phyloP scores from a whole-genome alignment of 306 rosid genomes.

The Corylus avellana region DNA sequence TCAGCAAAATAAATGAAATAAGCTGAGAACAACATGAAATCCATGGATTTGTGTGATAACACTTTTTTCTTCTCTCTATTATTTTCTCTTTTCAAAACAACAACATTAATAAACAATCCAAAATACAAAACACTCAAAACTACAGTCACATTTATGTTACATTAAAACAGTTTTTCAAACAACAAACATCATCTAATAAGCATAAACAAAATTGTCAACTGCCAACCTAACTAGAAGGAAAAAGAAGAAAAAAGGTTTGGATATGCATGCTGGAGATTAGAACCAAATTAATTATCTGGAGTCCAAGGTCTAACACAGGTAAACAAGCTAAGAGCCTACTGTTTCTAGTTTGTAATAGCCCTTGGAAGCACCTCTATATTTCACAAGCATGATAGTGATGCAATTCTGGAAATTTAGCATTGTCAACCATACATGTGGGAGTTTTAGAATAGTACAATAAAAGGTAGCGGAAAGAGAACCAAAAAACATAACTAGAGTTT shows the following conservation, averaged over 20 bases:
- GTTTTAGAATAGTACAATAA: background rate
- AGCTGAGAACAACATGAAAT: no score
- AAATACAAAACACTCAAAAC: no score
- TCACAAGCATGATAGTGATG: background rate
- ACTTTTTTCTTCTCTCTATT: no score
- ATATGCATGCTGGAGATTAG: background rate
- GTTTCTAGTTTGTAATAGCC: background rate
- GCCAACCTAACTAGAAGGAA: background rate
- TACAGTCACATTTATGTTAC: no score
- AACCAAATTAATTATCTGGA: background rate
- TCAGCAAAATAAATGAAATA: background rate
- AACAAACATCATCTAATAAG: no score
- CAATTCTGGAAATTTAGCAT: background rate
- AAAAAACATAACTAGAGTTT: conserved; percentile 5
- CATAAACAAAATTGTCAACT: background rate
- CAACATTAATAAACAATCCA: no score
- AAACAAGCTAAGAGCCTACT: background rate
- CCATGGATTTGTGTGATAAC: no score
- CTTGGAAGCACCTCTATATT: background rate
- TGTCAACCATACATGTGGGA: background rate
- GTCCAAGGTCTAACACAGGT: background rate
- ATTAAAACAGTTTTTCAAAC: no score
- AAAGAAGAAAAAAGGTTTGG: background rate
- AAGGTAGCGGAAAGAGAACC: background rate
- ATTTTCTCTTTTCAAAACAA: no score